phyloP scores from a whole-genome alignment of 768 basidiomycete species.

The Lactifluus pinguis region DNA sequence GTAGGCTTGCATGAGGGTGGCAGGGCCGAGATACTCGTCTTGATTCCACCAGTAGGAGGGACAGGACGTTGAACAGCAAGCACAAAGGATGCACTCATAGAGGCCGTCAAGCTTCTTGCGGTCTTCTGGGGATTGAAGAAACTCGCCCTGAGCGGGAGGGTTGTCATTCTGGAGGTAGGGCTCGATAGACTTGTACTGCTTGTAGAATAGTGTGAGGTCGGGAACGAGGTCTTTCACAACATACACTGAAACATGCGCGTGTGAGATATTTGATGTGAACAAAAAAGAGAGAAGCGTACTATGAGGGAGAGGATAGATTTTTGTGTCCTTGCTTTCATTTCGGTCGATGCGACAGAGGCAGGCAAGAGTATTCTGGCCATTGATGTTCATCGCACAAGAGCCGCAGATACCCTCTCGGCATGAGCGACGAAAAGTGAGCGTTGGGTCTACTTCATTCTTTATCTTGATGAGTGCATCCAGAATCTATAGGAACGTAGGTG shows the following conservation, averaged over 20 bases:
- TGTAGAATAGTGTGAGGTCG: constrained; percentile 87
- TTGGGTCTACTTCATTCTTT: constrained; percentile 97
- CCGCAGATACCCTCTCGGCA: constrained; percentile 97
- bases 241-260: constrained; percentile 57
- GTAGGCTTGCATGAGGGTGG: constrained; percentile 94
- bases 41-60: constrained; percentile 99
- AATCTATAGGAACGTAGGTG: constrained; percentile 33
- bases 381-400: constrained; percentile 98
- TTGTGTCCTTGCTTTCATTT: constrained; percentile 55
- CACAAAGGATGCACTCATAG: constrained; percentile 96
- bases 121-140: constrained; percentile 84
- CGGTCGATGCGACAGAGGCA: constrained; percentile 95
- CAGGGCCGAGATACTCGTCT: constrained; percentile 96
- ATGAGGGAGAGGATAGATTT: constrained; percentile 96
- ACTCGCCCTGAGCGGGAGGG: constrained; percentile 76
- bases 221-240: constrained; percentile 98
- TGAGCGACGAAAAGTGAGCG: constrained; percentile 89
- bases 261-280: background rate
- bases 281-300: constrained; percentile 44
- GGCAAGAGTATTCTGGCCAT: constrained; percentile 95
- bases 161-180: constrained; percentile 94
- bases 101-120: constrained; percentile 87
- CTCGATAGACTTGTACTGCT: constrained; percentile 99
- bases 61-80: constrained; percentile 97
- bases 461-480: constrained; percentile 97